phyloP scores from a whole-genome alignment of 2,329 filamentous ascomycete genomes.

The Fusarium tuaranense region DNA sequence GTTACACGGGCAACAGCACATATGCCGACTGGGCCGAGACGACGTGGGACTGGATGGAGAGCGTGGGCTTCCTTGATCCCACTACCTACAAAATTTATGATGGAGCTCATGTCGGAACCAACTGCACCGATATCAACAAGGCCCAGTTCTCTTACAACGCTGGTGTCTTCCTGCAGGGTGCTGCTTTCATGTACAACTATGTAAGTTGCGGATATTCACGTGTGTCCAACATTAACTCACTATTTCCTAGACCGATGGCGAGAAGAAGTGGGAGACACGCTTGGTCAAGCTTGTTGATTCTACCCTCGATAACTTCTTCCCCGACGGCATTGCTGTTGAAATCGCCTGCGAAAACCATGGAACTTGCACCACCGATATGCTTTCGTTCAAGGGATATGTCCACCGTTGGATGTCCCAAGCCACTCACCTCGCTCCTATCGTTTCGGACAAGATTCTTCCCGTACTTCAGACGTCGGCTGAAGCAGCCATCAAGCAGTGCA shows the following conservation, averaged over 20 bases:
- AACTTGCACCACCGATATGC: constrained; percentile 73
- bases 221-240: constrained; percentile 9
- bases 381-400: constrained; percentile 72
- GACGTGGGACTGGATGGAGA: constrained; percentile 71
- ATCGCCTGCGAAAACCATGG: constrained; percentile 66
- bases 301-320: constrained; percentile 63
- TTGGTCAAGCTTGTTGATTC: constrained; percentile 55
- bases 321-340: constrained; percentile 68
- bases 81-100: constrained; percentile 71
- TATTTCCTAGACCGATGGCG: constrained; percentile 57
- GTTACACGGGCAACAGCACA: constrained; percentile 75
- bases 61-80: constrained; percentile 69
- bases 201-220: constrained; percentile 46
- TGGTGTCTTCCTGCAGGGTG: constrained; percentile 68
- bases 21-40: constrained; percentile 74
- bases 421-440: constrained; percentile 66
- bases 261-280: constrained; percentile 63
- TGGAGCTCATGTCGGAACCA: constrained; percentile 62
- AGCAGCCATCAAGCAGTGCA: constrained; percentile 68
- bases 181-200: constrained; percentile 73
- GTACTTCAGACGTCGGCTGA: constrained; percentile 64
- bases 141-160: constrained; percentile 72
- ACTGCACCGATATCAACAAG: constrained; percentile 67
- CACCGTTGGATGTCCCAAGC: constrained; percentile 67
- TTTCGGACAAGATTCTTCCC: constrained; percentile 60